Conservation (phyloP, 257 asterid genomes). For the Ligustrum vulgare region DNA sequence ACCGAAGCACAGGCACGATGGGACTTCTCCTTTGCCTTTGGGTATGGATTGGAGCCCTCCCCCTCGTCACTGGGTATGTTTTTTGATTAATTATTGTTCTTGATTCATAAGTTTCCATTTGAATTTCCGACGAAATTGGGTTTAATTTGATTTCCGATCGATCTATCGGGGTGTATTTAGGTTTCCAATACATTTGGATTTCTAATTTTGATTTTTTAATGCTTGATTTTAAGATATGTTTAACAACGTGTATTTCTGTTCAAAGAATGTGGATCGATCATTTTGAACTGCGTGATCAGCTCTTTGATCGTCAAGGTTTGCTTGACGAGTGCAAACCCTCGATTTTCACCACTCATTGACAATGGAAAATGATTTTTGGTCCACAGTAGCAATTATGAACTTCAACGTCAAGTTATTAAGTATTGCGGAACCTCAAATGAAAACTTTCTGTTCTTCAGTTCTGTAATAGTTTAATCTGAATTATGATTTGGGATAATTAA, state of each 20-base stretch:
- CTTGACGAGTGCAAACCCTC: conserved; percentile 8
- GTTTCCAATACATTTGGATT: background rate
- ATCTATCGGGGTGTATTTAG: background rate
- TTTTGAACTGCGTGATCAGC: conserved; percentile 23
- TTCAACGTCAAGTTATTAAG: background rate
- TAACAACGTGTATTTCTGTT: background rate
- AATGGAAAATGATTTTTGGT: background rate
- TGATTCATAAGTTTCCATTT: background rate
- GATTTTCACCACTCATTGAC: background rate
- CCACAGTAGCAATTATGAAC: background rate
- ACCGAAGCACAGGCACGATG: conserved; percentile 97
- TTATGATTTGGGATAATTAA: background rate
- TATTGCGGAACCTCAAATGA: background rate
- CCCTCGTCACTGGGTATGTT: conserved; percentile 82
- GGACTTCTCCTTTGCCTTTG: conserved; percentile 97
- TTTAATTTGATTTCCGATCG: background rate
- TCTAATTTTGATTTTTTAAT: background rate
- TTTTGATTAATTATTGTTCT: background rate
- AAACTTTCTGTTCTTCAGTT: background rate
- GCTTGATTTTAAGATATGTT: background rate
- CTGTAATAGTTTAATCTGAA: background rate
- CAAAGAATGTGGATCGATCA: background rate
- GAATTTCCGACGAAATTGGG: background rate
- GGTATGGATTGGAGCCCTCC: conserved; percentile 99
- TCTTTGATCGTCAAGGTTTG: conserved; percentile 4